A percentile compares a stretch with the other conserved stretches of the same genome.
These are phyloP conservation scores for Aspergillus ustus DNA, from an alignment of 2,329 filamentous ascomycete genomes.

Conservation along the genomic window DNA sequence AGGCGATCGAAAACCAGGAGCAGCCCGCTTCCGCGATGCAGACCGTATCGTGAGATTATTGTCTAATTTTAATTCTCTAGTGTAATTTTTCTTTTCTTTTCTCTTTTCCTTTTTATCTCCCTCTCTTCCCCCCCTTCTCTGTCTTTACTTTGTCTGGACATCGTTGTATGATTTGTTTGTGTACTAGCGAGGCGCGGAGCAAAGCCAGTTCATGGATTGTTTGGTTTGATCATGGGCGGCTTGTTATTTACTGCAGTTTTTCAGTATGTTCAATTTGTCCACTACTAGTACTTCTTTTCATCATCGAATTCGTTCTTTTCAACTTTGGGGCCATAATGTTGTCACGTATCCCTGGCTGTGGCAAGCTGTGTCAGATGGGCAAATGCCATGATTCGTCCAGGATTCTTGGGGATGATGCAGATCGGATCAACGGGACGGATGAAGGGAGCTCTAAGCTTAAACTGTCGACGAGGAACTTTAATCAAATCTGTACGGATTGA, in stretches of 20 bases:
- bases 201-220: constrained; percentile 6
- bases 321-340: background rate
- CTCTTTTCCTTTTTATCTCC: background rate
- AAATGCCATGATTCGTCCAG: constrained; percentile 8
- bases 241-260: constrained; percentile 7
- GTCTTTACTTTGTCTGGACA: constrained; percentile 10
- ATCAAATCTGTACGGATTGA: background rate
- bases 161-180: constrained; percentile 23
- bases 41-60: constrained; percentile 35
- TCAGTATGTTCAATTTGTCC: background rate
- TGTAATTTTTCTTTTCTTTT: background rate
- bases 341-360: background rate
- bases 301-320: background rate
- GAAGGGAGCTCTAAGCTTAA: constrained; percentile 23
- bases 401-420: constrained; percentile 10
- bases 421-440: constrained; percentile 29
- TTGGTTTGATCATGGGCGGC: constrained; percentile 2
- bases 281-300: background rate
- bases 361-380: background rate
- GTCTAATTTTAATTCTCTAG: background rate
- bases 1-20: constrained; percentile 31
- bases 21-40: constrained; percentile 32
- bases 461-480: background rate
- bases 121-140: constrained; percentile 2
- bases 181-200: constrained; percentile 29